These are phyloP conservation scores for Symbiodinium pilosum DNA, from an alignment of 73 alveolate species.

Conservation along the genomic window DNA sequence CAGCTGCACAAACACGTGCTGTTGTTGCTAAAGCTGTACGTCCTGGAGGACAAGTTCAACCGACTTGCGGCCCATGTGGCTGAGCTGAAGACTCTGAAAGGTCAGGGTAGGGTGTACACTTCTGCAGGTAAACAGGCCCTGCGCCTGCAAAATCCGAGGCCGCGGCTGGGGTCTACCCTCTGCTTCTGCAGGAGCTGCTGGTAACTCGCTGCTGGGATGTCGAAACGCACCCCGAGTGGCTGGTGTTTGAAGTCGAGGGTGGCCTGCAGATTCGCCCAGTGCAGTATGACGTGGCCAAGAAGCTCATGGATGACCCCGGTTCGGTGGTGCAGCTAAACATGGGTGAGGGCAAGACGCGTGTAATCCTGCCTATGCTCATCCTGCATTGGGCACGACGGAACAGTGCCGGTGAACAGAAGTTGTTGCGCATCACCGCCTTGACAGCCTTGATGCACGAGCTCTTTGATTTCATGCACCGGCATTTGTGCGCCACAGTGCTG, in stretches of 20 bases:
- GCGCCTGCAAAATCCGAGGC: background rate
- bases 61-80: slow-evolving; percentile 32
- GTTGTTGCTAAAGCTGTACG: slow-evolving; percentile 37
- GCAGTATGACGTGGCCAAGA: slow-evolving; percentile 54
- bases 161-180: background rate
- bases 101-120: background rate
- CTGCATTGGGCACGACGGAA: slow-evolving; percentile 36
- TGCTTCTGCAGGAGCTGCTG: slow-evolving; percentile 61
- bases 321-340: slow-evolving; percentile 61
- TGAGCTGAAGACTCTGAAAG: background rate
- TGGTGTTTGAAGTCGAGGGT: slow-evolving; percentile 66
- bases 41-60: slow-evolving; percentile 52
- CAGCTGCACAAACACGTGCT: slow-evolving; percentile 8
- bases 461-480: slow-evolving; percentile 42
- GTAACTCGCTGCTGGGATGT: slow-evolving; percentile 38
- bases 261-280: slow-evolving; percentile 75
- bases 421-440: slow-evolving; percentile 65
- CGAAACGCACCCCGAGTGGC: slow-evolving; percentile 43
- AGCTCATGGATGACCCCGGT: slow-evolving; percentile 47
- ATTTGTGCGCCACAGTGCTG: slow-evolving; percentile 48
- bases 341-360: slow-evolving; percentile 84
- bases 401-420: background rate
- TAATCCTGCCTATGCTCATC: slow-evolving; percentile 62
- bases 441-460: slow-evolving; percentile 34
- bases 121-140: background rate